Evolutionary conservation across 208 protist genomes (phyloP).

Genomic region (Borovskyia barvae): DNA sequence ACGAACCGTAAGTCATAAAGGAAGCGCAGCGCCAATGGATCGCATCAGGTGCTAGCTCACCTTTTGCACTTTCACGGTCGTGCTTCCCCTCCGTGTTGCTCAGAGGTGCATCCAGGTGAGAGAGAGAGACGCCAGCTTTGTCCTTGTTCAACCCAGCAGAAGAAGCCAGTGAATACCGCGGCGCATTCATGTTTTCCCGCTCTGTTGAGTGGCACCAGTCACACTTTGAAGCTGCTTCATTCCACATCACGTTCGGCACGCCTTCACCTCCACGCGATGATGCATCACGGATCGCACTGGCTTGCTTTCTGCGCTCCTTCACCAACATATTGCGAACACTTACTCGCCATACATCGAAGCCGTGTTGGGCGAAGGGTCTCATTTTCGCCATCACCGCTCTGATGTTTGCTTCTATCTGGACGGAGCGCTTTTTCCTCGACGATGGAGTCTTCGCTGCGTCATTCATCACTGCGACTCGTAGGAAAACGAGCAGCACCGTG

Average conservation of each 20-base stretch:
- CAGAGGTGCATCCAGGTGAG: no score
- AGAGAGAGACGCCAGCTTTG: no score
- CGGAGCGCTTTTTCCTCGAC: neutral
- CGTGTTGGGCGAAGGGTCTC: conserved; percentile 28
- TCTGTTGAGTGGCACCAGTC: conserved; percentile 15
- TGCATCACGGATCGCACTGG: no score
- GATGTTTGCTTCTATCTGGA: conserved; percentile 25
- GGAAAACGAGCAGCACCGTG: conserved; percentile 65
- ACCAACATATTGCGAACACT: conserved; percentile 15
- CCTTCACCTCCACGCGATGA: conserved; percentile 7
- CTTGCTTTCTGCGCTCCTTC: no score
- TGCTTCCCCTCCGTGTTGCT: conserved; percentile 1
- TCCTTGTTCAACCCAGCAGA: no score
- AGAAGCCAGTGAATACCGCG: no score
- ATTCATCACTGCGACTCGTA: conserved; percentile 47
- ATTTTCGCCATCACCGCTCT: conserved; percentile 32
- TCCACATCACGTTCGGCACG: conserved; percentile 14
- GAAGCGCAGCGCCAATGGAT: conserved; percentile 19
- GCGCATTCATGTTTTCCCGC: no score
- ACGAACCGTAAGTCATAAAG: conserved; percentile 43
- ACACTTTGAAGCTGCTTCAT: conserved; percentile 18
- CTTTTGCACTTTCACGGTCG: neutral
- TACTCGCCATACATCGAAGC: conserved; percentile 35
- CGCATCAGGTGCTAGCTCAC: conserved; percentile 4
- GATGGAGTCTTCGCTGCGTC: neutral